phyloP scores from a whole-genome alignment of 2,329 filamentous ascomycete species.

The Penicillium expansum region DNA sequence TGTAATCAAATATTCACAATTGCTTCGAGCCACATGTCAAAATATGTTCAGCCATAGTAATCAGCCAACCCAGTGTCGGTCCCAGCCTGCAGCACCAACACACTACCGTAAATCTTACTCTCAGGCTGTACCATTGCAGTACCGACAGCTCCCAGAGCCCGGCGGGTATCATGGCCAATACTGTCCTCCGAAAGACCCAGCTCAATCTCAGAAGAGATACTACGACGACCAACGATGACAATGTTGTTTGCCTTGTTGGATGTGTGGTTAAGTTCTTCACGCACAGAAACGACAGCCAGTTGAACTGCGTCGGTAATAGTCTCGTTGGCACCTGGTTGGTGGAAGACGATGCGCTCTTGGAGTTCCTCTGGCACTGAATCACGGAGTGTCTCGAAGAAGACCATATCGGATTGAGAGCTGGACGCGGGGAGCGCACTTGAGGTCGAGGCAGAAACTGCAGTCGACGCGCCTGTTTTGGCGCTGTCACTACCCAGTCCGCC shows the following conservation, averaged over 20 bases:
- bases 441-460: slow-evolving; percentile 3
- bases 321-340: slow-evolving; percentile 31
- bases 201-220: slow-evolving; percentile 14
- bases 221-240: slow-evolving; percentile 61
- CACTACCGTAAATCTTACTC: slow-evolving; percentile 61
- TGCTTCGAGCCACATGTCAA: not conserved
- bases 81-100: slow-evolving; percentile 67
- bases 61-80: slow-evolving; percentile 7
- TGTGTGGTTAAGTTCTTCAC: slow-evolving; percentile 58
- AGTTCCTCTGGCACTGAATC: slow-evolving; percentile 55
- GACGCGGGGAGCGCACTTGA: not conserved
- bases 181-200: slow-evolving; percentile 35
- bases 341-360: slow-evolving; percentile 58
- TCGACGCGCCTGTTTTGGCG: slow-evolving; percentile 9
- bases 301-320: slow-evolving; percentile 44
- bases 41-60: slow-evolving; percentile 7
- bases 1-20: not conserved
- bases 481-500: slow-evolving; percentile 21
- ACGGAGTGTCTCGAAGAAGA: slow-evolving; percentile 58
- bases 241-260: slow-evolving; percentile 68
- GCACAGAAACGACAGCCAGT: slow-evolving; percentile 53
- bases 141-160: slow-evolving; percentile 35
- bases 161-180: slow-evolving; percentile 31
- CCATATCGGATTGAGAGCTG: slow-evolving; percentile 43
- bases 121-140: slow-evolving; percentile 53